phyloP scores from a whole-genome alignment of 441 rosid species.

The Croton setiger region DNA sequence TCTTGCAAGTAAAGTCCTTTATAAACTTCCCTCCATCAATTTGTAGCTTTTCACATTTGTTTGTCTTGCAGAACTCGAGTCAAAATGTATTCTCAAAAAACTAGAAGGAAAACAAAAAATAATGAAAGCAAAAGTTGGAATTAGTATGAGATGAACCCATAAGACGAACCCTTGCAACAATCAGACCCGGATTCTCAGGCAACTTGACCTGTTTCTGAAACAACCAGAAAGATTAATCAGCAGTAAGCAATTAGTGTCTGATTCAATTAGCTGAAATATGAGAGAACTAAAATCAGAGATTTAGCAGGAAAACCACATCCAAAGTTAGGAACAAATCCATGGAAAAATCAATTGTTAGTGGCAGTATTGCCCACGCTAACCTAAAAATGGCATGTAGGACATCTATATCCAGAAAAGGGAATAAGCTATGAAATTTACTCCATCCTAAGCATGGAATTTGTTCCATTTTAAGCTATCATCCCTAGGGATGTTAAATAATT shows the following conservation, averaged over 20 bases:
- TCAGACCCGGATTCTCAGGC: constrained; percentile 52
- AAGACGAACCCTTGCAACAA: constrained; percentile 54
- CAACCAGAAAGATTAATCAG: constrained; percentile 17
- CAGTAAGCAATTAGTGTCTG: background rate
- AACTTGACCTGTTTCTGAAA: constrained; percentile 55
- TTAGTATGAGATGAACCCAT: background rate
- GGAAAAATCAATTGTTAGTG: constrained; percentile 9
- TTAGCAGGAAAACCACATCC: background rate
- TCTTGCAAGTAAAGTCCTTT: too few relatives aligned
- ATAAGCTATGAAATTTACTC: background rate
- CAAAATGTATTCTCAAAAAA: background rate
- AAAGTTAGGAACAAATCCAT: background rate
- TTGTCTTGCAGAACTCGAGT: background rate
- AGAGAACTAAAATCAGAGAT: background rate
- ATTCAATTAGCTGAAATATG: background rate
- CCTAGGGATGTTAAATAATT: background rate
- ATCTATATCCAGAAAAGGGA: background rate
- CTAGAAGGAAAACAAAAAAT: background rate
- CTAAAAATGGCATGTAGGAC: background rate
- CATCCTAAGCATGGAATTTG: background rate
- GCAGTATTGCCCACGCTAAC: background rate
- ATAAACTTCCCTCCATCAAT: background rate
- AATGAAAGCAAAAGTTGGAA: background rate
- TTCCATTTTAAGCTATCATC: too few relatives aligned
- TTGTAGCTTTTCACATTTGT: background rate